Percentiles rank a stretch among this genome's conserved stretches.
Evolutionary conservation across 164 flowering plant genomes (phyloP).

Genomic region (Macadamia integrifolia): DNA sequence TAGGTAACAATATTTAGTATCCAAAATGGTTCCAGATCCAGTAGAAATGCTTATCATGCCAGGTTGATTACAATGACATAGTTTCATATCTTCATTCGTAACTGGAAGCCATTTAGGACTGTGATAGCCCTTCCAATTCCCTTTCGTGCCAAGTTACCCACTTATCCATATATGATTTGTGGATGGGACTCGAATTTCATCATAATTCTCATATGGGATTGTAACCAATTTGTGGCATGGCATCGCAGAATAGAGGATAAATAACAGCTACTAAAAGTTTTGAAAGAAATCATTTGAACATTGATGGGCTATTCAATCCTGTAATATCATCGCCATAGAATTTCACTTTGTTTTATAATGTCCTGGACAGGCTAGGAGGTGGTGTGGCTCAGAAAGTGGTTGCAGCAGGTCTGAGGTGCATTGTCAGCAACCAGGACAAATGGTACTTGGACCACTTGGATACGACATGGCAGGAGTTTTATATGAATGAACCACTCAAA

Average conservation of each 20-base stretch:
- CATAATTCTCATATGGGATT: too few relatives aligned
- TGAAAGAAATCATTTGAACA: background rate
- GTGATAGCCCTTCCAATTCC: background rate
- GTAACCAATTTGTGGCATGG: background rate
- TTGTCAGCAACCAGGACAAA: slow-evolving; percentile 82
- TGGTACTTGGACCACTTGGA: slow-evolving; percentile 87
- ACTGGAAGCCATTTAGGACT: background rate
- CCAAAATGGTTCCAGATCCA: background rate
- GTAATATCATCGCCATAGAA: background rate
- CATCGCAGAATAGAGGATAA: background rate
- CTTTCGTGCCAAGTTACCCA: background rate
- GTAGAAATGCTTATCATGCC: background rate
- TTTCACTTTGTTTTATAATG: background rate
- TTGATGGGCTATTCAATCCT: background rate
- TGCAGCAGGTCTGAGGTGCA: slow-evolving; percentile 72
- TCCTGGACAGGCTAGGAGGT: slow-evolving; percentile 52
- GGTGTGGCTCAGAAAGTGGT: slow-evolving; percentile 63
- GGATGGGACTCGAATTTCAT: too few relatives aligned
- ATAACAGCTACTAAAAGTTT: background rate
- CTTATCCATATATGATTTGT: too few relatives aligned
- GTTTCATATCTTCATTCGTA: too few relatives aligned
- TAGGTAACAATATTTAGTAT: background rate
- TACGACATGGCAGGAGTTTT: slow-evolving; percentile 57
- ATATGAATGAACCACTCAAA: slow-evolving; percentile 64
- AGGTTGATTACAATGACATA: background rate